Percentiles rank a stretch among this genome's conserved stretches.
Evolutionary conservation across 2,329 filamentous ascomycete species (phyloP).

Genomic region (Talaromyces sp.): DNA sequence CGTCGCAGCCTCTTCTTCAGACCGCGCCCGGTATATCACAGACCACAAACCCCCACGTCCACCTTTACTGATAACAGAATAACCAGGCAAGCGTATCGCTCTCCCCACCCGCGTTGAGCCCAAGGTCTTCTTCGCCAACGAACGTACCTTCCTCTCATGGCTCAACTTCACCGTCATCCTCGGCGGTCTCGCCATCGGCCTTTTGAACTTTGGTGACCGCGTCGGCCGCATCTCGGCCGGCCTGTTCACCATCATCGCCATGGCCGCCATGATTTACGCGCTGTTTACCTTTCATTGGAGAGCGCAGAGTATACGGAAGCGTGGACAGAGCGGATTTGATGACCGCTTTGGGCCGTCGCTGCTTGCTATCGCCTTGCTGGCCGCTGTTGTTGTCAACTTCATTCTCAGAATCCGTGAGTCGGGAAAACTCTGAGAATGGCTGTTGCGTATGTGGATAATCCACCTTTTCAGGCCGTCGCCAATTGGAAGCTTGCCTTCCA

Average conservation of each 20-base stretch:
- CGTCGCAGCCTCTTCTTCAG: conserved; percentile 91
- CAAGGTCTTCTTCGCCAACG: conserved; percentile 99
- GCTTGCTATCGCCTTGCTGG: conserved; percentile 75
- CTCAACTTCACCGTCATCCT: conserved; percentile 99
- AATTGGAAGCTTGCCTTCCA: not conserved
- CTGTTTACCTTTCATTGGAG: conserved; percentile 96
- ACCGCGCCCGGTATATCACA: conserved; percentile 72
- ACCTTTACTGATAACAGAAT: not conserved
- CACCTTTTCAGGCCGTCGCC: not conserved
- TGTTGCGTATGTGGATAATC: not conserved
- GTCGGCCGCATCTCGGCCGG: conserved; percentile 91
- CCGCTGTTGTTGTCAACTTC: conserved; percentile 95
- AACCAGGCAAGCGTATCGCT: conserved; percentile 89
- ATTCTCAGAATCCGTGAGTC: conserved; percentile 57
- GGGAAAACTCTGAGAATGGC: not conserved
- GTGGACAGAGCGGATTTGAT: conserved; percentile 93
- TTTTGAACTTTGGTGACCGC: conserved; percentile 95
- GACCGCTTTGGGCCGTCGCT: conserved; percentile 92
- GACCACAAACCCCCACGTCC: not conserved
- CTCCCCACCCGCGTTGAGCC: conserved; percentile 96
- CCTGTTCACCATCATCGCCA: conserved; percentile 88
- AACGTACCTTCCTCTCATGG: conserved; percentile 98
- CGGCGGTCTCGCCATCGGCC: conserved; percentile 89
- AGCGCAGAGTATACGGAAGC: conserved; percentile 82
- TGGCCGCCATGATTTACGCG: conserved; percentile 93